Base-by-base conservation (phyloP, 2,329 filamentous ascomycete genomes). In the Aspergillus hiratsukae region DNA sequence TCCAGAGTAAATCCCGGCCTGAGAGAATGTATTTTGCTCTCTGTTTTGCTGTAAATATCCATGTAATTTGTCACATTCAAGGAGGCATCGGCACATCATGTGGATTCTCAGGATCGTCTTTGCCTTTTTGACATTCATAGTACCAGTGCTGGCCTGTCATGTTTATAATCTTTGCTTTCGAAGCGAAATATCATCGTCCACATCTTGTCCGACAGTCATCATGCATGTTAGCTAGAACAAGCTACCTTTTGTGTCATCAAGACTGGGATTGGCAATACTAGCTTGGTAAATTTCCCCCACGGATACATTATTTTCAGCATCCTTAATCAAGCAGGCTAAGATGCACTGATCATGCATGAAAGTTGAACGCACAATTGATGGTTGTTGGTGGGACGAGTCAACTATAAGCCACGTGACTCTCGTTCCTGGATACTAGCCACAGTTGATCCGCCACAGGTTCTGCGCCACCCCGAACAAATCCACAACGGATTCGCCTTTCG, bases 401-500 rank as follows among this genome's bases (percentile, higher is more conserved):
- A 25, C 19, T 46, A 46, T 11, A 46, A 3, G 6, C 11, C 68
- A 71, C 58, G 52, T 56, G 53, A 57, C 17, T 23, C 51, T 8
- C 41, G 1, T 5, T 17, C 43, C 6, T 25, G 5, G 2, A 37
- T 56, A 66, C 64, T 61, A 70, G 70, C 72, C 71, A 73, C 67
- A 61, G 28, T 5, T 23, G 19, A 27, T 62, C 66, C 70, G 72
- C 72, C 72, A 74, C 72, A 59, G 52, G 48, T 55, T 62, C 60
- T 67, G 66, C 64, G 63, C 61, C 62, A 65, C 67, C 59, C 57
- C 54, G 65, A 70, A 70, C 64, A 74, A 75, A 74, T 75, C 72
- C 72, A 75, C 72, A 75, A 75, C 71, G 69, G 70, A 72, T 64
- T 71, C 64, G 65, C 68, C 67, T 73, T 69, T 67, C 64, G 68